Evolutionary conservation across 2,329 filamentous ascomycete species (phyloP).

Genomic region (Pyrenochaeta sp.): DNA sequence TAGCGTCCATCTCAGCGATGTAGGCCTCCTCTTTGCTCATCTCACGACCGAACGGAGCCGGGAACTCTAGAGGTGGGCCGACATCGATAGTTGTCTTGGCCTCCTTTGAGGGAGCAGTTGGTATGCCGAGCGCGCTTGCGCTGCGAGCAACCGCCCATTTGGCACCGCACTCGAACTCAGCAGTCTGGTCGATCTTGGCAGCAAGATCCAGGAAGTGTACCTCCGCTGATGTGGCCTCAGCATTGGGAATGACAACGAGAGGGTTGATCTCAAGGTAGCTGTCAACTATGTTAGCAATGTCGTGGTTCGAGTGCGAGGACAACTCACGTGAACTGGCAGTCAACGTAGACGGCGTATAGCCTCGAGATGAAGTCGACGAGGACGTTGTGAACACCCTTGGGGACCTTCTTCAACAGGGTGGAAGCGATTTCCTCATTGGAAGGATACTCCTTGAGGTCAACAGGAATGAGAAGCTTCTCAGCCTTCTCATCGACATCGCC

Average conservation of each 20-base stretch:
- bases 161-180: constrained; percentile 98
- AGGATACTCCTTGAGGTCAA: constrained; percentile 92
- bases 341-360: constrained; percentile 97
- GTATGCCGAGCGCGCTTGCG: constrained; percentile 85
- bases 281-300: constrained; percentile 18
- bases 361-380: constrained; percentile 99
- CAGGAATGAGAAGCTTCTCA: constrained; percentile 97
- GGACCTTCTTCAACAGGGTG: constrained; percentile 89
- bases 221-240: constrained; percentile 86
- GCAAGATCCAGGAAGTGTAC: constrained; percentile 99
- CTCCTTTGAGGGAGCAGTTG: constrained; percentile 66
- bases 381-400: constrained; percentile 95
- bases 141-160: constrained; percentile 98
- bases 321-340: constrained; percentile 91
- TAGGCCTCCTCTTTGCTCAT: constrained; percentile 99
- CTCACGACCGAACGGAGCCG: constrained; percentile 97
- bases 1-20: constrained; percentile 97
- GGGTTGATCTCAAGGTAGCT: constrained; percentile 99
- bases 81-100: constrained; percentile 93
- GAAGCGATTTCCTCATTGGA: constrained; percentile 93
- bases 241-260: constrained; percentile 96
- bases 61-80: constrained; percentile 98
- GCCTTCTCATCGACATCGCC: constrained; percentile 99
- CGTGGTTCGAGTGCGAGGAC: background rate
- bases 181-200: constrained; percentile 98